Percentiles rank a stretch among this genome's conserved stretches.
Conservation (phyloP, 2,329 filamentous ascomycete species). For the Pseudocercospora macadamiae region DNA sequence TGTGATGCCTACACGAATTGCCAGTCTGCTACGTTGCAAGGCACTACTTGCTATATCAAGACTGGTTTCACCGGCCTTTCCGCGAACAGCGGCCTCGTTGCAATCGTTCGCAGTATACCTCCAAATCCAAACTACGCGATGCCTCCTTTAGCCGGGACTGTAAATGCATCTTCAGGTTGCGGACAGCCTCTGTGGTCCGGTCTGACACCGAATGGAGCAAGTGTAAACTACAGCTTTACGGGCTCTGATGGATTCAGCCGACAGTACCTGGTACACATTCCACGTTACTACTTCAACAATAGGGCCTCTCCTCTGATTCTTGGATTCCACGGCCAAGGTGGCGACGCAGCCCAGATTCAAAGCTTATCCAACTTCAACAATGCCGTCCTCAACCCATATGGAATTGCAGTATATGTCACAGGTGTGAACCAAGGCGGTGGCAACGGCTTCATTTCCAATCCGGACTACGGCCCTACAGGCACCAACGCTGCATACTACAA, state of each 20-base stretch:
- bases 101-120: slow-evolving; percentile 11
- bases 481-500: neutral
- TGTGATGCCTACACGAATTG: slow-evolving; percentile 21
- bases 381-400: slow-evolving; percentile 44
- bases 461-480: slow-evolving; percentile 13
- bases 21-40: slow-evolving; percentile 16
- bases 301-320: slow-evolving; percentile 47
- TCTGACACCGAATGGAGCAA: slow-evolving; percentile 24
- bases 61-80: slow-evolving; percentile 12
- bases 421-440: too few relatives aligned
- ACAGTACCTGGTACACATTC: slow-evolving; percentile 43
- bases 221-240: slow-evolving; percentile 21
- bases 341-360: slow-evolving; percentile 42
- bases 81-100: neutral
- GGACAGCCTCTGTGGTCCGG: slow-evolving; percentile 26
- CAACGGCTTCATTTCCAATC: slow-evolving; percentile 22
- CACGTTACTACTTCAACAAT: slow-evolving; percentile 42
- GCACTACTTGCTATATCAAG: slow-evolving; percentile 28
- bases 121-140: slow-evolving; percentile 25
- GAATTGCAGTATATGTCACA: slow-evolving; percentile 49
- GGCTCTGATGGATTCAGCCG: slow-evolving; percentile 35
- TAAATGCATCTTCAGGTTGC: slow-evolving; percentile 31
- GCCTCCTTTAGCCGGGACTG: slow-evolving; percentile 10
- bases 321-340: slow-evolving; percentile 48
- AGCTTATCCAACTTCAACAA: slow-evolving; percentile 48